Base-by-base conservation (phyloP, 2,329 filamentous ascomycete genomes). In the Neofusicoccum umdonicola region DNA sequence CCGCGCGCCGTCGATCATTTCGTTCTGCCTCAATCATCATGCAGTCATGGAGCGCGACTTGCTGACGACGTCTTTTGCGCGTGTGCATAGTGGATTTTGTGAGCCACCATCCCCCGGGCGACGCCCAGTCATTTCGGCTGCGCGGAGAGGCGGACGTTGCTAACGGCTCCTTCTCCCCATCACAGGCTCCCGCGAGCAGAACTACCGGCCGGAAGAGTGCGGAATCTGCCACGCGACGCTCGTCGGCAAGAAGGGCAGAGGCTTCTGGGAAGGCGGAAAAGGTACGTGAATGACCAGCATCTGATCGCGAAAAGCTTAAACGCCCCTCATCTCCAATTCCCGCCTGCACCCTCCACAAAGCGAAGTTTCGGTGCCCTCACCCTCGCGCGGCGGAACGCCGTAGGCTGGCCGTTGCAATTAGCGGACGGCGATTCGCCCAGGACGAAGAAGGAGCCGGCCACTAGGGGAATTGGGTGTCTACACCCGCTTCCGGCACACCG, bases 211-310 rank as follows among this genome's bases (percentile, higher is more conserved):
- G 1, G 90, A 93, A 72, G 88, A 89, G 66, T 96, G 92, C 75
- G 83, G 81, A 1, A 87, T 91, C 71, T 96, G 92, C 72, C 89
- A 88, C 56, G 81, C 88, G 39, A 85, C 83, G 57, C 84, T 95
- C 12, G 83, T 93, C 61, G 88, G 90, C 68, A 88, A 87, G 72
- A 85, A 86, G 3, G 80, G 81, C 7, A 81, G 80, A 48, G 92
- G 92, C 0, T 96, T 93, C 77, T 96, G 92, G 92, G 92, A 96
- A 79, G 92, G 92, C 11, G 92, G 92, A 1, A 92, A 90, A 71
- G 77, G 77, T 71, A 69, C 66, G 74, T 66, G 15, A 12, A 27
- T 22, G 39, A 44, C 54, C 54, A 35, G 54, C 39, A 35, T 47
- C 27, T 60, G n/a, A 60, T 60, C 31, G 15, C 15, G 34, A 52